phyloP scores from a whole-genome alignment of 306 rosid genomes.

The Cucurbita argyrosperma region DNA sequence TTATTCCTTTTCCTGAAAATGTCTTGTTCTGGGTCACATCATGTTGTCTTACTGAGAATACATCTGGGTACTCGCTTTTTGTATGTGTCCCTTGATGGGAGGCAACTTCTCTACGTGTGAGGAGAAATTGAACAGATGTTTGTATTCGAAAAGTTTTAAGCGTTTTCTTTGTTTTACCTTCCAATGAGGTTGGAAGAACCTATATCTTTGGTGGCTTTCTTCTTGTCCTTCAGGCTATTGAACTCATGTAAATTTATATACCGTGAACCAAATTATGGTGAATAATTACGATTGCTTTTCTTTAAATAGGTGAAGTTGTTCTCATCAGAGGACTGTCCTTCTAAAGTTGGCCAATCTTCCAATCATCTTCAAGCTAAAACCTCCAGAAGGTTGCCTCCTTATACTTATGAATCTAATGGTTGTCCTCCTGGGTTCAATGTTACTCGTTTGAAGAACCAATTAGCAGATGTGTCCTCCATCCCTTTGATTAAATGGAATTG shows the following conservation, averaged over 20 bases:
- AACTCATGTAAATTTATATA: background rate
- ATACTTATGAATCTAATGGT: slow-evolving; percentile 13
- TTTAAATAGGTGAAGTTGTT: slow-evolving; percentile 39
- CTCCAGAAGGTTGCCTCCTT: slow-evolving; percentile 18
- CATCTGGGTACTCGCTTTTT: too few relatives aligned
- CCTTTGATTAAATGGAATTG: slow-evolving; percentile 39
- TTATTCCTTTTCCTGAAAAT: too few relatives aligned
- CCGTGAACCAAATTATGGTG: background rate
- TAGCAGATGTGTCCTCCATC: slow-evolving; percentile 10
- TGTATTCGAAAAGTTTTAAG: background rate
- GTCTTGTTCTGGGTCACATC: too few relatives aligned
- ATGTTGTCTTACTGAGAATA: too few relatives aligned
- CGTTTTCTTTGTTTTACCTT: background rate
- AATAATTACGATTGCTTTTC: background rate
- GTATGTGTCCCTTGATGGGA: too few relatives aligned
- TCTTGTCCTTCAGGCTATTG: background rate
- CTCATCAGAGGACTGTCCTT: slow-evolving; percentile 39
- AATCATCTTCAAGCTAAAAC: slow-evolving; percentile 33
- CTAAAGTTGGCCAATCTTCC: slow-evolving; percentile 23
- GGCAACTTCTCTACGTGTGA: too few relatives aligned
- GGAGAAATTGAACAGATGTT: background rate
- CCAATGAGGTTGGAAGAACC: background rate
- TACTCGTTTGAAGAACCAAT: slow-evolving; percentile 9
- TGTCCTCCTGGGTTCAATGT: slow-evolving; percentile 59
- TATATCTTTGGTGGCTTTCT: background rate